A percentile compares a stretch with the other conserved stretches of the same genome.
phyloP scores from a whole-genome alignment of 208 protist genomes.

The Leishmania lainsoni region DNA sequence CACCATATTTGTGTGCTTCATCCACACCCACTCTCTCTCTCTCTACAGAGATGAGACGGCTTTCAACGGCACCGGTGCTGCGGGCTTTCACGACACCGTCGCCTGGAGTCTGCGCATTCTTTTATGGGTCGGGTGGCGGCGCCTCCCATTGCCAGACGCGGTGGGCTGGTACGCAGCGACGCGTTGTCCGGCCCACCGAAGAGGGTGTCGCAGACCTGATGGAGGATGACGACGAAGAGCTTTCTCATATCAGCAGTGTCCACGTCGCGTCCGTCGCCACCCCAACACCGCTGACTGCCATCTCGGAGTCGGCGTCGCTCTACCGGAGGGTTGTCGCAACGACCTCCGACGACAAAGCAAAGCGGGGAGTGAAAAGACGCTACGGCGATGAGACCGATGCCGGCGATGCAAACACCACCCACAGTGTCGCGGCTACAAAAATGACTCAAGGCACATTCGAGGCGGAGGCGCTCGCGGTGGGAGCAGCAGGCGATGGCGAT shows the following conservation, averaged over 20 bases:
- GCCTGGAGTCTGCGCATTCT: neutral
- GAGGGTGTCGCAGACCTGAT: constrained; percentile 25
- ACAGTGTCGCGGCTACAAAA: neutral
- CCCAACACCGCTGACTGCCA: constrained; percentile 9
- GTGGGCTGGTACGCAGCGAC: constrained; percentile 21
- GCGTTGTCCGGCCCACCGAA: constrained; percentile 25
- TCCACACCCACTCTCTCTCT: neutral
- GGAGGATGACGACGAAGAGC: constrained; percentile 24
- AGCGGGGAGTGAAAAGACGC: neutral
- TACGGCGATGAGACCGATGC: neutral
- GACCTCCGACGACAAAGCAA: neutral
- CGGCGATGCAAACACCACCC: neutral
- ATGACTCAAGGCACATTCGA: neutral
- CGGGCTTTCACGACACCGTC: neutral
- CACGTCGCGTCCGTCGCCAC: neutral
- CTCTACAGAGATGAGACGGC: constrained; percentile 3
- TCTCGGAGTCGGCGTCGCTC: constrained; percentile 10
- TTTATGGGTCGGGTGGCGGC: neutral
- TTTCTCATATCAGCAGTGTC: neutral
- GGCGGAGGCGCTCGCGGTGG: neutral
- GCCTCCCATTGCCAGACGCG: constrained; percentile 12
- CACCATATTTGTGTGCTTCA: neutral
- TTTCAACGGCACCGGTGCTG: constrained; percentile 1
- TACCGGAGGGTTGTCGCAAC: constrained; percentile 5
- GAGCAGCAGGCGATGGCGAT: neutral